Base-by-base conservation (phyloP, 2,329 filamentous ascomycete species). In the Pseudohalonectria lignicola region DNA sequence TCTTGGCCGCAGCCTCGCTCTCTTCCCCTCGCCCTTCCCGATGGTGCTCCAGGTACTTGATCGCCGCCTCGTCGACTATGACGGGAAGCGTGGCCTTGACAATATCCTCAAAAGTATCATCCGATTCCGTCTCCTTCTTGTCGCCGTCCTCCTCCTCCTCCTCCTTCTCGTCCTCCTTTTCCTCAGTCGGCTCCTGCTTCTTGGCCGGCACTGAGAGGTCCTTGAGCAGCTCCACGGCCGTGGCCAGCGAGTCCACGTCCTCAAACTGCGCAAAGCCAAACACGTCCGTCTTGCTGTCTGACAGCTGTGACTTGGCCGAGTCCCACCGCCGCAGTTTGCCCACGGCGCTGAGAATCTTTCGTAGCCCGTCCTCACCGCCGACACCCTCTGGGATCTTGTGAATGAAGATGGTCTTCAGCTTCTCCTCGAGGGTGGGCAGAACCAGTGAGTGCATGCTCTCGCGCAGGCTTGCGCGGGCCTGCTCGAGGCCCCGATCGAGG, bases 251-350 rank as follows among this genome's bases (percentile, higher is more conserved):
- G 58, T 94, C 85, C 18, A 81, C 78, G 57, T 96, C 88, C 45
- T 94, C 90, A 59, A 84, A 98, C 60, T 95, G 84, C 42, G 90
- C 92, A 61, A 98, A 96, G 12, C 90, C 92, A 66, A 96, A 96
- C 45, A 80, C 82, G 60, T 82, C 80, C 40, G 79, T 79, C 61
- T 90, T 92, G 47, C 83, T 77, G 47, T 86, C 79, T n/a, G 66
- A 55, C 13, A 66, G 53, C 25, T 68, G 61, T 13, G 67, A 70
- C 35, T 74, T 76, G 25, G 79, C 81, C 43, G 86, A 70, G 45
- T 88, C 87, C 87, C 88, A 98, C 50, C 86, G 79, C 45, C 83
- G 77, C 44, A 98, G 62, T 53, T 72, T 79, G 30, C 88, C 88
- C 0, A 83, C 82, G n/a, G 80, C 74, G 33, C 74, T 65, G 31